phyloP scores from a whole-genome alignment of 306 rosid genomes.

The Ormosia semicastrata region DNA sequence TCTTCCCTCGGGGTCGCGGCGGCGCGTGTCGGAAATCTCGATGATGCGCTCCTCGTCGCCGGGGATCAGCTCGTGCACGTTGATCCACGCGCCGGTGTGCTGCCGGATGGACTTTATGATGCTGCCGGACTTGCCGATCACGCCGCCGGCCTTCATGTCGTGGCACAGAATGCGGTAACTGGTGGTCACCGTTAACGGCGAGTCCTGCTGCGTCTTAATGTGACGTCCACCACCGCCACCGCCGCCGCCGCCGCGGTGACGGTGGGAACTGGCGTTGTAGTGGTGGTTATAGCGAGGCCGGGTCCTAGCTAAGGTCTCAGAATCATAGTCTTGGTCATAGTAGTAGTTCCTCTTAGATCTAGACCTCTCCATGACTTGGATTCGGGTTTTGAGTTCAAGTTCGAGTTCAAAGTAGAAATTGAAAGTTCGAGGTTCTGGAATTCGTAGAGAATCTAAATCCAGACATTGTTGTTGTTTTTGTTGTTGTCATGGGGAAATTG shows the following conservation, averaged over 20 bases:
- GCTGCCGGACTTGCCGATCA: constrained; percentile 95
- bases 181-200: constrained; percentile 60
- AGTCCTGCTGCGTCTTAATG: constrained; percentile 55
- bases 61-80: constrained; percentile 83
- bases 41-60: constrained; percentile 96
- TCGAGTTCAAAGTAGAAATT: not conserved
- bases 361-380: constrained; percentile 82
- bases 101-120: constrained; percentile 94
- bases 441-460: not conserved
- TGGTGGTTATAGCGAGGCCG: constrained; percentile 85
- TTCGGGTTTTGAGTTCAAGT: not conserved
- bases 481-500: constrained; percentile 17
- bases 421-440: not conserved
- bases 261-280: constrained; percentile 49
- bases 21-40: constrained; percentile 93
- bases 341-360: constrained; percentile 96
- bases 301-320: constrained; percentile 75
- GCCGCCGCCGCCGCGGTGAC: constrained; percentile 52
- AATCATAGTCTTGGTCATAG: constrained; percentile 91
- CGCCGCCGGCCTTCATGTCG: constrained; percentile 90
- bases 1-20: constrained; percentile 92
- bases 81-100: constrained; percentile 99
- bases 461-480: not conserved
- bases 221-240: constrained; percentile 45
- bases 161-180: constrained; percentile 86